Evolutionary conservation across 139 green algal species (phyloP).

Genomic region (Axilococcus clingmanii): DNA sequence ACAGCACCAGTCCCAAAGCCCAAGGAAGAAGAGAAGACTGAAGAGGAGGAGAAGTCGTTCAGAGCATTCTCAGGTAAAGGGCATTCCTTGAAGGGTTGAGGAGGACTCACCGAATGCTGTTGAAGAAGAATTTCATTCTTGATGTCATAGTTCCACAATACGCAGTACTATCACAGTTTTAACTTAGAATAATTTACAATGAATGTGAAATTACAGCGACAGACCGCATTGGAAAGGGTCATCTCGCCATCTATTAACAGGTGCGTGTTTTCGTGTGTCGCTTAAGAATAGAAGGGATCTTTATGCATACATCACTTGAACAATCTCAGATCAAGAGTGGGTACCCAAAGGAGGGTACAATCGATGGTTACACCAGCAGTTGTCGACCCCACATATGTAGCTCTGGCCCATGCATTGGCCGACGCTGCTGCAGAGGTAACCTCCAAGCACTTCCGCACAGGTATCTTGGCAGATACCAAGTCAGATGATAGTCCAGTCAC

Average conservation of each 20-base stretch:
- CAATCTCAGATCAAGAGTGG: not conserved
- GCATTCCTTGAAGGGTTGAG: no score
- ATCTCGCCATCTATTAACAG: no score
- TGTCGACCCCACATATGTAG: conserved; percentile 17
- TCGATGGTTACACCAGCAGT: conserved; percentile 3
- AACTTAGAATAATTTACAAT: no score
- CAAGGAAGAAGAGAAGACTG: not conserved
- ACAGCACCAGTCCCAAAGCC: not conserved
- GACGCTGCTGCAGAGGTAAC: conserved; percentile 64
- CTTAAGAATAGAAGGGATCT: no score
- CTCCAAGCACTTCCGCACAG: conserved; percentile 59
- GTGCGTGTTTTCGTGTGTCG: no score
- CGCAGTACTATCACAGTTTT: no score
- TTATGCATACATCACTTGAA: no score
- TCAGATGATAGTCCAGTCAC: conserved; percentile 71
- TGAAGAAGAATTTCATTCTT: no score
- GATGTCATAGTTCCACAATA: no score
- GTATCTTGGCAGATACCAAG: conserved; percentile 70
- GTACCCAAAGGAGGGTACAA: not conserved
- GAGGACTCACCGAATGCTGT: no score
- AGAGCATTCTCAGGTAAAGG: conserved; percentile 15
- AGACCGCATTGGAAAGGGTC: no score
- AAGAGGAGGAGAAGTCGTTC: conserved; percentile 2
- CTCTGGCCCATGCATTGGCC: conserved; percentile 58
- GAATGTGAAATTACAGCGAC: no score